These are phyloP conservation scores for Candida ascalaphidarum DNA, from an alignment of 805 yeast species.

Conservation along the genomic window DNA sequence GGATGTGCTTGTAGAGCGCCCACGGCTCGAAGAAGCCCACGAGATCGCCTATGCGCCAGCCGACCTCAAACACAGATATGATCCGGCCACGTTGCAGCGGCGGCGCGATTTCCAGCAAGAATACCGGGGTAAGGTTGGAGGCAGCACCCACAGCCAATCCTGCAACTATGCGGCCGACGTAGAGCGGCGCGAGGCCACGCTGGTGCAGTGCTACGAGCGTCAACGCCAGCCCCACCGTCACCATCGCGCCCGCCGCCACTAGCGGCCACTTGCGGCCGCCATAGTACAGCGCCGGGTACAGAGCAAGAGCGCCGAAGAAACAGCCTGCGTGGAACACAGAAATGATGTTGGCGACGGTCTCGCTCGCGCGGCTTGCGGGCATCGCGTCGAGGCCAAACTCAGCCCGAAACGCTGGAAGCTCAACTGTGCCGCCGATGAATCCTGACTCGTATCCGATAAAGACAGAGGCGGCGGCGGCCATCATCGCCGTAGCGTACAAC, in stretches of 20 bases:
- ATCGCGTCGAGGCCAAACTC: slow-evolving; percentile 23
- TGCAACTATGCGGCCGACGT: slow-evolving; percentile 27
- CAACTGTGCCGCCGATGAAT: slow-evolving; percentile 32
- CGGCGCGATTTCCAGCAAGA: slow-evolving; percentile 25
- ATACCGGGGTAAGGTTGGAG: slow-evolving; percentile 28
- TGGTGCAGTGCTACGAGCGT: slow-evolving; percentile 22
- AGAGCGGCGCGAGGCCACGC: slow-evolving; percentile 25
- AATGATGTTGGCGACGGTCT: slow-evolving; percentile 22
- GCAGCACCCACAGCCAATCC: slow-evolving; percentile 29
- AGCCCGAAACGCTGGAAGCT: slow-evolving; percentile 18
- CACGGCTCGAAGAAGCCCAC: slow-evolving; percentile 31
- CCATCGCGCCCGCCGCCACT: slow-evolving; percentile 20
- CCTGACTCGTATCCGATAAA: slow-evolving; percentile 35
- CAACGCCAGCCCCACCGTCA: slow-evolving; percentile 27
- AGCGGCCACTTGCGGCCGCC: slow-evolving; percentile 24
- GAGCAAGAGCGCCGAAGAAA: slow-evolving; percentile 29
- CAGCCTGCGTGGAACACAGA: slow-evolving; percentile 33
- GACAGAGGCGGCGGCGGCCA: slow-evolving; percentile 31
- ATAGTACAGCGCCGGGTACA: slow-evolving; percentile 27
- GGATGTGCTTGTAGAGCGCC: slow-evolving; percentile 21
- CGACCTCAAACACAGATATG: slow-evolving; percentile 24
- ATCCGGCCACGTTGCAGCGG: slow-evolving; percentile 28
- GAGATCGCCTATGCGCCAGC: slow-evolving; percentile 32
- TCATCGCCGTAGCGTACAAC: slow-evolving; percentile 24
- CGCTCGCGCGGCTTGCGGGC: slow-evolving; percentile 11